Base-by-base conservation (phyloP, 2,329 filamentous ascomycete genomes). In the Aspergillus sp. region DNA sequence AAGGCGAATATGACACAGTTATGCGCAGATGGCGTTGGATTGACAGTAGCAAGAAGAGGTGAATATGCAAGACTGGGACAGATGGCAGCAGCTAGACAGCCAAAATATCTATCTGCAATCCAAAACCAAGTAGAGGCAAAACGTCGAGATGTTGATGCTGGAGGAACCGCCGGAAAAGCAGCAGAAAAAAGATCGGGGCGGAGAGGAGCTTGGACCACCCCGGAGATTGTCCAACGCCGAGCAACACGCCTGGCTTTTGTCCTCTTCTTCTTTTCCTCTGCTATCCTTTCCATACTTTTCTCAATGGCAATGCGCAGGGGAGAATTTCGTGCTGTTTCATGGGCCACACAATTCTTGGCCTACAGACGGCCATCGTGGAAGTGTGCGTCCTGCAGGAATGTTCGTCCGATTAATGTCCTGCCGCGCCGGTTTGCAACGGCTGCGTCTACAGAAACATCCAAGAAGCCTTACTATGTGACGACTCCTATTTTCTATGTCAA, bases 401-500 rank as follows among this genome's bases (percentile, higher is more conserved):
- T 51, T 27, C 48, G 44, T 37, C 50, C 50, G 8, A 39, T 47
- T 37, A 37, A 46, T 7, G 44, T 46, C 39, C 49, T 55, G 44
- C 58, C 53, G 30, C 58, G 61, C 44, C 53, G 54, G 44, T 54
- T 60, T 49, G 60, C 62, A 48, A 62, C 62, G 33, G 52, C 51
- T 12, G 43, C 63, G 37, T 41, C 46, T 26, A 43, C 51, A 29
- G 46, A 44, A 38, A 45, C 43, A 33, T 43, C 52, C 3, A 65
- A 70, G 48, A 97, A 97, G 72, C 90, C 91, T 7, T 96, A 85
- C 73, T 98, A 97, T 74, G 77, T 95, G 59, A 97, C 93, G 5
- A 94, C 90, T 7, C 93, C 93, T 2, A 98, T 98, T 46, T 98
- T 97, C 74, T 98, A 98, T 68, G 93, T 98, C 72, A 98, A 98